Evolutionary conservation across 1,284 basidiomycete genomes (phyloP), one percentile per base, ranked within the genome.

Genomic region (Retiboletus flavoniger): DNA sequence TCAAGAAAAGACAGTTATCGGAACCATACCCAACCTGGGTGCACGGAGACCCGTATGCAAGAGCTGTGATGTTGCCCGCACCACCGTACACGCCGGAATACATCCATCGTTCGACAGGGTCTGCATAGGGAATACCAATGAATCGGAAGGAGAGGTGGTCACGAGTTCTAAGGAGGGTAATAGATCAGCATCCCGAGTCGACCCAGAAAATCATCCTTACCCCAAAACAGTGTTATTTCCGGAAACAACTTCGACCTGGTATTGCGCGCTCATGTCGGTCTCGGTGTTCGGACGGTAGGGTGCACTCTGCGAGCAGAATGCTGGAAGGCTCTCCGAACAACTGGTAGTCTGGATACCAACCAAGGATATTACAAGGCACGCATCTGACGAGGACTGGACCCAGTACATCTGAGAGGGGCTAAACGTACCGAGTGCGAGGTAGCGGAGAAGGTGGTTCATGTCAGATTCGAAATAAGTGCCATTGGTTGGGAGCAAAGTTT

Each of bases 1-100:
- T 78, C 43, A 75, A 64, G 60, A 72, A 67, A 5, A 72, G 64
- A 42, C 70, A 74, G 31, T 76, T 68, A 41, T 68, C 68, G 42
- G 50, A 57, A 10, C 70, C 68, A 26, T 45, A 48, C 28, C 57
- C 51, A 8, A 55, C 45, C 54, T 71, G 71, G 1, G 61, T 57
- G 39, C 70, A 72, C 0, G 66, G 50, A 9, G 68, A 63, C 6
- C 71, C 69, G 40, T 69, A 71, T 7, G 46, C 42, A 7, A 72
- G 65, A 9, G 70, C 70, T 4, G 59, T 60, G 39, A 73, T 57
- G 3, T 51, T 58, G n/a, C 61, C 58, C 2, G 46, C 50, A n/a
- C 47, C 31, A 19, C 58, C 60, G 53, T 54, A 61, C 1, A 63
- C 51, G 2, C 47, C 50, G 10, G 69, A 71, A 52, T 69, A 64